Evolutionary conservation across 2,329 filamentous ascomycete genomes (phyloP).

Genomic region (Trematosphaeria pertusa): DNA sequence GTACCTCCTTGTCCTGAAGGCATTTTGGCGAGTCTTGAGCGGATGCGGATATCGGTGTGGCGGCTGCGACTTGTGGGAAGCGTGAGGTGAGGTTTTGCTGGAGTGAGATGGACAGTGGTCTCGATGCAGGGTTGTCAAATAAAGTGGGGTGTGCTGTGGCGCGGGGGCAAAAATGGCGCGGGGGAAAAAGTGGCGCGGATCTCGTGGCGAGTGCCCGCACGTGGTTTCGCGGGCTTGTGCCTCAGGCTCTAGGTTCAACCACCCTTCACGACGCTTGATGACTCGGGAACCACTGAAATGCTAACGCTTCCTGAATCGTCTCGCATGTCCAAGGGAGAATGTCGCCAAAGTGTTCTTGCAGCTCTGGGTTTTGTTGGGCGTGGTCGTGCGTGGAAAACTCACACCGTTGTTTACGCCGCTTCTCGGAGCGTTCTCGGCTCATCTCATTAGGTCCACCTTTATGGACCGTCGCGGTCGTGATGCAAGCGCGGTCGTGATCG

Average conservation of each 20-base stretch:
- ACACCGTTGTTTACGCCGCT: too few species aligned
- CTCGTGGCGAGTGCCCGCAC: background rate
- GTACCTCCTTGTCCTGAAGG: slow-evolving; percentile 59
- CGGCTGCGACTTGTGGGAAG: slow-evolving; percentile 4
- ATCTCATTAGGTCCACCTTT: too few species aligned
- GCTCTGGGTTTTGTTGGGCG: too few species aligned
- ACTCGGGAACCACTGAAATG: background rate
- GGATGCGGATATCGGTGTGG: too few species aligned
- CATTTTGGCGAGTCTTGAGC: slow-evolving; percentile 55
- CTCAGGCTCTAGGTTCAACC: background rate
- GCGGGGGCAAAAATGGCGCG: slow-evolving; percentile 12
- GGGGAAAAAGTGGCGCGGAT: background rate
- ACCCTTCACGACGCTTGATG: background rate
- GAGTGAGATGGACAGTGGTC: slow-evolving; percentile 15
- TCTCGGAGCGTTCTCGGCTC: too few species aligned
- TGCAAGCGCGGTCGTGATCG: too few species aligned
- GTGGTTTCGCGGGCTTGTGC: background rate
- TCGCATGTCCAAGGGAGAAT: too few species aligned
- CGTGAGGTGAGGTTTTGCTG: slow-evolving; percentile 6
- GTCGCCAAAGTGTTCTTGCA: too few species aligned
- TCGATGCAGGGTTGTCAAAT: slow-evolving; percentile 18
- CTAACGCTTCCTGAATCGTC: background rate
- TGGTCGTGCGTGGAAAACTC: too few species aligned
- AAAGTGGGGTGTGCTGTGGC: slow-evolving; percentile 6
- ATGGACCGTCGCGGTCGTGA: too few species aligned